A percentile compares a stretch with the other conserved stretches of the same genome.
Conservation (phyloP, 1,139 yeast genomes). For the Suhomyces bolitotheri region DNA sequence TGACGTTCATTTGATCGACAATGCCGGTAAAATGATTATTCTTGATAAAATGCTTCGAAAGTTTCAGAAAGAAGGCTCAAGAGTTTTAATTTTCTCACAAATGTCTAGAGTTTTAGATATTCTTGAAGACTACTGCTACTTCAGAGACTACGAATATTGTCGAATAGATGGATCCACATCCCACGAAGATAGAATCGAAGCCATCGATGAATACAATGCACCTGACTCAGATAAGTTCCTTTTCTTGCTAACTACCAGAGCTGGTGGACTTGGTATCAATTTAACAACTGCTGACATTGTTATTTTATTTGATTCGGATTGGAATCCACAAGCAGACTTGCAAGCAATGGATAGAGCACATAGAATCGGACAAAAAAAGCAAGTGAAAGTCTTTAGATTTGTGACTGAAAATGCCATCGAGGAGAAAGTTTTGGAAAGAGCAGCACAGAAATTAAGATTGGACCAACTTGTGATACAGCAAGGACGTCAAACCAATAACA, state of each 20-base stretch:
- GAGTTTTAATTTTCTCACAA: constrained; percentile 77
- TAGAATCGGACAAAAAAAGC: constrained; percentile 82
- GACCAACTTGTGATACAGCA: constrained; percentile 96
- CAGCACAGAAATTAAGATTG: constrained; percentile 72
- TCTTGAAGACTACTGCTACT: constrained; percentile 72
- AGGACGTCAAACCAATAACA: constrained; percentile 60
- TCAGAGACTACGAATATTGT: constrained; percentile 68
- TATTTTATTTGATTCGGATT: constrained; percentile 72
- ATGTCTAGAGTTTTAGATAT: constrained; percentile 82
- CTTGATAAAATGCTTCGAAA: constrained; percentile 66
- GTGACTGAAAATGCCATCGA: constrained; percentile 80
- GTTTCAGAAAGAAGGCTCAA: constrained; percentile 64
- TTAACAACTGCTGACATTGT: constrained; percentile 77
- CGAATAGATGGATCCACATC: constrained; percentile 83
- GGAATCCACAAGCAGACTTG: constrained; percentile 87
- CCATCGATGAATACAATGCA: constrained; percentile 74
- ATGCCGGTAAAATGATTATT: constrained; percentile 71
- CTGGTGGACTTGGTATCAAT: constrained; percentile 84
- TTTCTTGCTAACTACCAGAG: constrained; percentile 74
- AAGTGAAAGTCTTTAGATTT: constrained; percentile 73
- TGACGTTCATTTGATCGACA: constrained; percentile 74
- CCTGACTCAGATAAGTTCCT: constrained; percentile 70
- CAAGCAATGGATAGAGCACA: constrained; percentile 91
- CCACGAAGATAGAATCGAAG: constrained; percentile 70
- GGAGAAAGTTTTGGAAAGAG: constrained; percentile 77